Percentiles rank a stretch among this genome's conserved stretches.
phyloP scores from a whole-genome alignment of 2,329 filamentous ascomycete species.

The Aspergillus pseudonomiae region DNA sequence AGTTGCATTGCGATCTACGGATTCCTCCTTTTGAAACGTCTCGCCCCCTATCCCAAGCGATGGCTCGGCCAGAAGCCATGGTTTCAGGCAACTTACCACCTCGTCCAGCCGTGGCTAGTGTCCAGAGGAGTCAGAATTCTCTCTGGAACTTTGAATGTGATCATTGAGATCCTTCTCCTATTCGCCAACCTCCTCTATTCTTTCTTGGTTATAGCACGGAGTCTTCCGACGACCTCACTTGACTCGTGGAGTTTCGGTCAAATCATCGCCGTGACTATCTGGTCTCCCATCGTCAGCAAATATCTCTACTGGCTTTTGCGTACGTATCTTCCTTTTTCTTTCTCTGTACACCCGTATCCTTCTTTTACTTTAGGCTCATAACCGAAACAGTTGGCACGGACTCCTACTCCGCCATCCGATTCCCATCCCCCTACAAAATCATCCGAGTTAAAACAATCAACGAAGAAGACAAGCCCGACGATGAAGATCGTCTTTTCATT shows the following conservation, averaged over 20 bases:
- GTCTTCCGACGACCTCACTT: not conserved
- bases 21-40: not conserved
- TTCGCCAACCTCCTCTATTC: not conserved
- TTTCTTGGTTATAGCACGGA: not conserved
- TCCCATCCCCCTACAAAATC: not conserved
- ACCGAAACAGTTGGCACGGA: not conserved
- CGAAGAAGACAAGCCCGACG: not conserved
- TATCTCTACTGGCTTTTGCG: not conserved
- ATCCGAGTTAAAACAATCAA: not conserved
- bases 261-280: constrained; percentile 4
- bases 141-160: not conserved
- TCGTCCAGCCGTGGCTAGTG: not conserved
- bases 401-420: constrained; percentile 3
- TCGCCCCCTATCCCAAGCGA: constrained; percentile 1
- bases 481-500: not conserved
- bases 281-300: constrained; percentile 5
- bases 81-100: not conserved
- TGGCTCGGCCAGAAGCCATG: not conserved
- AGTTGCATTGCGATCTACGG: not conserved
- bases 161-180: not conserved
- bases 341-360: not conserved
- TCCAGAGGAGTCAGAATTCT: not conserved
- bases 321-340: not conserved
- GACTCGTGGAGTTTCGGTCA: constrained; percentile 4
- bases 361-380: not conserved